Evolutionary conservation across 2,329 filamentous ascomycete species (phyloP), one percentile per base, ranked within the genome.

Genomic region (Monosporascus ibericus): DNA sequence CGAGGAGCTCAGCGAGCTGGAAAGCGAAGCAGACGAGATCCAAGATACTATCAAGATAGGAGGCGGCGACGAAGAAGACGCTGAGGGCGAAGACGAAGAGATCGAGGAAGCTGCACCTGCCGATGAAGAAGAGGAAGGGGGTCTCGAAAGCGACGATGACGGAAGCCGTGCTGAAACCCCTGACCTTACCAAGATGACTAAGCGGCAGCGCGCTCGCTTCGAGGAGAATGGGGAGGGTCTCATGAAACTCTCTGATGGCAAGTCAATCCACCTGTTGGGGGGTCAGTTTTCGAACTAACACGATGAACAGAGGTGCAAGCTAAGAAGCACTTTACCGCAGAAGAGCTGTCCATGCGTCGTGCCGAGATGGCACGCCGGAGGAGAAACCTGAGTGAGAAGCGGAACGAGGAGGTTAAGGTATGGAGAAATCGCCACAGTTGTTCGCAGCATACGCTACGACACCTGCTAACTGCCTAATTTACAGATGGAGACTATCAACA

Each of bases 401-500:
- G 81, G 48, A 84, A 80, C 55, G 81, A 84, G 55, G 81, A 84
- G 69, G 80, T 84, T 66, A 84, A 83, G 76, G 80, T 78, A 72
- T 51, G 68, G 53, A 34, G 11, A 14, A n/a, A n/a, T 15, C 15
- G 15, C 30, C 15, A 22, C 5, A 30, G 24, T 14, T 18, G 17
- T 27, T 5, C 1, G 6, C n/a, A 22, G n/a, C 8, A 46, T 25
- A 46, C 11, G 22, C 4, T 1, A 44, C 1, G 4, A 22, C 5
- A 39, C 20, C 46, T 3, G 17, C 46, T 61, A 50, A 61, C 52
- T 44, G 7, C 17, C 14, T 17, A 17, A 38, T 48, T 53, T 24
- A 53, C 60, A 92, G 88, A 89, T 90, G 81, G 89, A 92, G 75
- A 94, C 89, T 0, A 92, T 94, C 79, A 92, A 94, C 75, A 91